Evolutionary conservation across 257 asterid genomes (phyloP).

Genomic region (Gentiana dahurica): DNA sequence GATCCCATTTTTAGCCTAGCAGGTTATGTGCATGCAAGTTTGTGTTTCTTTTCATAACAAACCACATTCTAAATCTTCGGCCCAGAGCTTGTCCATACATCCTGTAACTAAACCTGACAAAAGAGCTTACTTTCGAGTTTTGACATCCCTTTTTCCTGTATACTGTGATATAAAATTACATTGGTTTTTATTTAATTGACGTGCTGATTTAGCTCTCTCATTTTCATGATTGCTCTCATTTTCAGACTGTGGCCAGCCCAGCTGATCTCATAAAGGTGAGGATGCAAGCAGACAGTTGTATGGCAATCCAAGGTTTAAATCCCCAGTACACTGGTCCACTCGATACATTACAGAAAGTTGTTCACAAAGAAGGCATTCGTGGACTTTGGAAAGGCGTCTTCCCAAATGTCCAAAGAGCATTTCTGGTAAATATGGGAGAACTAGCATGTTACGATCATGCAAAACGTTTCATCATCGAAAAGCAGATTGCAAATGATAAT

Average conservation of each 20-base stretch:
- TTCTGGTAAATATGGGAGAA: conserved; percentile 89
- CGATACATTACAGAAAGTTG: conserved; percentile 58
- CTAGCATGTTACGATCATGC: conserved; percentile 84
- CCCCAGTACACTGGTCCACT: conserved; percentile 52
- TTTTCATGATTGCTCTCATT: too few species aligned
- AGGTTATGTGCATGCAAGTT: too few species aligned
- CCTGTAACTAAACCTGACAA: too few species aligned
- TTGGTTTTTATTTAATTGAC: too few species aligned
- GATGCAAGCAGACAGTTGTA: conserved; percentile 72
- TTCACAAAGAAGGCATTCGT: conserved; percentile 40
- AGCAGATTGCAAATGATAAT: conserved; percentile 51
- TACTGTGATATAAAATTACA: too few species aligned
- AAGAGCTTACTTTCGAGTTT: too few species aligned
- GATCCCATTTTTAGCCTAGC: too few species aligned
- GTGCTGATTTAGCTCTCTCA: neutral
- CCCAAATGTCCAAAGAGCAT: conserved; percentile 77
- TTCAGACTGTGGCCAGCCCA: conserved; percentile 83
- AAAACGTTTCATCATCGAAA: conserved; percentile 41
- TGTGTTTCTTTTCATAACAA: too few species aligned
- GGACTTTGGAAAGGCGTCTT: conserved; percentile 85
- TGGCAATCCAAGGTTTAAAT: conserved; percentile 36
- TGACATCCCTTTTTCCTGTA: too few species aligned
- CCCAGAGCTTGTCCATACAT: too few species aligned
- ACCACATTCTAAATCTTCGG: too few species aligned
- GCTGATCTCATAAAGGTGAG: conserved; percentile 90